These are phyloP conservation scores for Mayamaea pseudoterrestris DNA, from an alignment of 108 stramenopile species.

Conservation along the genomic window DNA sequence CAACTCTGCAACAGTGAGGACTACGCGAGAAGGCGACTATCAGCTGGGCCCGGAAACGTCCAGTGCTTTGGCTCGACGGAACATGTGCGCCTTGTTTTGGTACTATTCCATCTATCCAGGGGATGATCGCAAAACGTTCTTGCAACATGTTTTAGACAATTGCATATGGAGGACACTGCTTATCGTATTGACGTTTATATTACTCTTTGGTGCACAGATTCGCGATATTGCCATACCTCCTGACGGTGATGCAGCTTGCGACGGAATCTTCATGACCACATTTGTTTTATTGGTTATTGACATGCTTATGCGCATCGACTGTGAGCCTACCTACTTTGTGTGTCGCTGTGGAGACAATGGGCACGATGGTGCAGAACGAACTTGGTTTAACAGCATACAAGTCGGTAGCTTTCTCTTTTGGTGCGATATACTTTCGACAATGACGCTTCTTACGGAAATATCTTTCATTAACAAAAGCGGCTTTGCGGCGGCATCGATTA, in stretches of 20 bases:
- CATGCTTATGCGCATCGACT: constrained; percentile 25
- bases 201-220: constrained; percentile 52
- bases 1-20: too few species aligned
- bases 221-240: constrained; percentile 23
- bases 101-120: neutral
- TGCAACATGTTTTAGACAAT: neutral
- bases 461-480: constrained; percentile 22
- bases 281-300: constrained; percentile 37
- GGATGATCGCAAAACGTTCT: neutral
- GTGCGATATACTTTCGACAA: constrained; percentile 53
- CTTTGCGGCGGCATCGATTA: neutral
- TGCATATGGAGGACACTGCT: constrained; percentile 1
- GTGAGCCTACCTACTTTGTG: constrained; percentile 44
- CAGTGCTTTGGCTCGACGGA: too few species aligned
- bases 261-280: constrained; percentile 26
- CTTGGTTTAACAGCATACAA: constrained; percentile 7
- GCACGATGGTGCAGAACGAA: constrained; percentile 1
- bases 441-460: constrained; percentile 45
- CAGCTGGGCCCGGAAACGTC: too few species aligned
- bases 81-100: too few species aligned
- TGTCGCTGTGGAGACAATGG: neutral
- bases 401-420: constrained; percentile 62
- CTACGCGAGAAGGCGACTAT: too few species aligned
- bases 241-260: constrained; percentile 22
- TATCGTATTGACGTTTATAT: constrained; percentile 7